Base-by-base conservation (phyloP, 345 rosid genomes). In the Populus simonii region DNA sequence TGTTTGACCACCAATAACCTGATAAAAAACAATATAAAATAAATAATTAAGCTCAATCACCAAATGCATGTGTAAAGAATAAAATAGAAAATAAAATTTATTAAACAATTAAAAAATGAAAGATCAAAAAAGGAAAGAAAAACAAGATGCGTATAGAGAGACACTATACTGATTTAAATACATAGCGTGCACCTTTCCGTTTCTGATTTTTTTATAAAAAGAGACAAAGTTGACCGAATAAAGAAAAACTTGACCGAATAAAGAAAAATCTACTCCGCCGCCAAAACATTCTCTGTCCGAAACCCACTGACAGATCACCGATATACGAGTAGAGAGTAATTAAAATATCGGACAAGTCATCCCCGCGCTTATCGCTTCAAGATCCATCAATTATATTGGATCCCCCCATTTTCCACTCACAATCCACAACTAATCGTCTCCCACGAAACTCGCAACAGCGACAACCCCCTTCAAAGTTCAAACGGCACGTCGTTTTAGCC, bases 401-500 rank as follows among this genome's bases (percentile, higher is more conserved):
- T 71, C 85, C 83, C 71, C 2, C 63, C 69, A 2, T 39, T 78
- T 61, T 74, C 45, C 29, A 55, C 22, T 35, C 49, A 35, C 36
- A 36, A 43, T 25, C n/a, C 51, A 18, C 72, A 5, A 18, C 71
- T 20, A 3, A 31, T 23, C 68, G 79, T 11, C 80, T 76, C 83
- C 80, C 82, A 75, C 81, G 81, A 81, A 75, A 63, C 49, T 38
- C 31, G 80, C 61, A 10, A 38, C 22, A 35, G 49, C 29, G 25
- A 74, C 76, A 68, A 47, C 62, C n/a, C 20, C 27, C 3, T 15
- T 10, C 35, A 33, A 33, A 22, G 9, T 23, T 0, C 7, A 76
- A 78, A 87, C 92, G 92, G 8, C 83, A 15, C 36, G 85, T 75
- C 91, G 90, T 83, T 23, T 53, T 6, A 8, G 6, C 20, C 57